Evolutionary conservation across 768 basidiomycete genomes (phyloP).

Genomic region (Paxillus rubicundulus): DNA sequence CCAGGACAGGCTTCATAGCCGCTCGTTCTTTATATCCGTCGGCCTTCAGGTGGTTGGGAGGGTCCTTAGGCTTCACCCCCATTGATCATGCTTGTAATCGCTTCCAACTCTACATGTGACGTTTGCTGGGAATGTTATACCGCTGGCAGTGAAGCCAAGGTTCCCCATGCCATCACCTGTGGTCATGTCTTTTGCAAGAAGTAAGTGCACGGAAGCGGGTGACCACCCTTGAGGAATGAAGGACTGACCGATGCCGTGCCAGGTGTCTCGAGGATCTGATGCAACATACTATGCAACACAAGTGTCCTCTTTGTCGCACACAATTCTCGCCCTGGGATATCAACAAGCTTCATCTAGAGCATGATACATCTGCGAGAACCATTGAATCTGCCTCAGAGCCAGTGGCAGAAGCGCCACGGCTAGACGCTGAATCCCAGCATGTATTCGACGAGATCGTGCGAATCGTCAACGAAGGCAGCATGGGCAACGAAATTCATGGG

Average conservation of each 20-base stretch:
- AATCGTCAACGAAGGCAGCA: constrained; percentile 56
- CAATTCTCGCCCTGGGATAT: constrained; percentile 45
- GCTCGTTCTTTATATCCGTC: constrained; percentile 21
- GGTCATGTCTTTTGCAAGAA: constrained; percentile 68
- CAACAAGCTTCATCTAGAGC: constrained; percentile 60
- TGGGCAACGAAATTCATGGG: constrained; percentile 46
- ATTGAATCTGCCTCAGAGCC: constrained; percentile 21
- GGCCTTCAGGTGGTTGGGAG: constrained; percentile 11
- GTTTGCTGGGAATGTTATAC: constrained; percentile 69
- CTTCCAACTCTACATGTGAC: constrained; percentile 67
- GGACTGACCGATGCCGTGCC: constrained; percentile 3
- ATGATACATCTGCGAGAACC: constrained; percentile 34
- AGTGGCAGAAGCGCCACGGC: constrained; percentile 16
- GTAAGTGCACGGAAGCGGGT: constrained; percentile 29
- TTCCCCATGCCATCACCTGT: constrained; percentile 64
- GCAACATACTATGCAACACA: constrained; percentile 23
- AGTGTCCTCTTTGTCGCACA: constrained; percentile 65
- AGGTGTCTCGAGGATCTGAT: constrained; percentile 57
- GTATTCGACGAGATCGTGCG: constrained; percentile 52
- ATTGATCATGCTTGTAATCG: constrained; percentile 61
- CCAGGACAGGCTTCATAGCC: constrained; percentile 25
- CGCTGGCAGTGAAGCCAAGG: constrained; percentile 38
- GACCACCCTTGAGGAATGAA: constrained; percentile 5
- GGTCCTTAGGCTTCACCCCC: constrained; percentile 36
- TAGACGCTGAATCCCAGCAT: constrained; percentile 46